Evolutionary conservation across 2,329 filamentous ascomycete species (phyloP).

Genomic region (Neoscytalidium dimidiatum): DNA sequence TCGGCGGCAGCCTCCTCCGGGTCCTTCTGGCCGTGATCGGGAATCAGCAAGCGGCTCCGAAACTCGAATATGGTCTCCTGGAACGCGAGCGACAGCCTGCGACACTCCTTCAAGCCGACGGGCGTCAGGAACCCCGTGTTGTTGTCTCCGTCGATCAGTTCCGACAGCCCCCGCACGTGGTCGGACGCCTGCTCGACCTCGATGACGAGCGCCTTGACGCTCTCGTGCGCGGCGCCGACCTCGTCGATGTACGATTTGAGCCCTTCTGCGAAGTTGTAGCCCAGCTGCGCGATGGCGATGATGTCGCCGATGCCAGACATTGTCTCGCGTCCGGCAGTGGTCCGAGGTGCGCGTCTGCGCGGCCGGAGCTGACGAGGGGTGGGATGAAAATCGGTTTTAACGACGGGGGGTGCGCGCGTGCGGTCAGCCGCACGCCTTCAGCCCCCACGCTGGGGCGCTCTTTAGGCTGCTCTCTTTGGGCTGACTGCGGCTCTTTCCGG

Average conservation of each 20-base stretch:
- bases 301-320: slow-evolving; percentile 3
- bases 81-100: not conserved
- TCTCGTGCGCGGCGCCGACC: not conserved
- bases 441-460: not conserved
- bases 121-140: not conserved
- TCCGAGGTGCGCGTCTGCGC: no score
- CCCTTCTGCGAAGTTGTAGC: slow-evolving; percentile 4
- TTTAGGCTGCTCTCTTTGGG: not conserved
- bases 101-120: not conserved
- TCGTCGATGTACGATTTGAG: slow-evolving; percentile 5
- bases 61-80: not conserved
- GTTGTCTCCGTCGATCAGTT: not conserved
- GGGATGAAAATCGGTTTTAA: not conserved
- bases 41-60: not conserved
- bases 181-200: not conserved
- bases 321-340: no score
- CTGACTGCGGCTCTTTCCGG: not conserved
- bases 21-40: not conserved
- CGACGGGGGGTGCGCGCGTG: not conserved
- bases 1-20: not conserved
- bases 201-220: not conserved
- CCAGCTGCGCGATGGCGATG: not conserved
- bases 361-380: not conserved
- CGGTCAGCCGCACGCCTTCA: not conserved
- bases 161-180: not conserved